These are phyloP conservation scores for Ustilago nuda DNA, from an alignment of 1,284 basidiomycete species.

Conservation along the genomic window DNA sequence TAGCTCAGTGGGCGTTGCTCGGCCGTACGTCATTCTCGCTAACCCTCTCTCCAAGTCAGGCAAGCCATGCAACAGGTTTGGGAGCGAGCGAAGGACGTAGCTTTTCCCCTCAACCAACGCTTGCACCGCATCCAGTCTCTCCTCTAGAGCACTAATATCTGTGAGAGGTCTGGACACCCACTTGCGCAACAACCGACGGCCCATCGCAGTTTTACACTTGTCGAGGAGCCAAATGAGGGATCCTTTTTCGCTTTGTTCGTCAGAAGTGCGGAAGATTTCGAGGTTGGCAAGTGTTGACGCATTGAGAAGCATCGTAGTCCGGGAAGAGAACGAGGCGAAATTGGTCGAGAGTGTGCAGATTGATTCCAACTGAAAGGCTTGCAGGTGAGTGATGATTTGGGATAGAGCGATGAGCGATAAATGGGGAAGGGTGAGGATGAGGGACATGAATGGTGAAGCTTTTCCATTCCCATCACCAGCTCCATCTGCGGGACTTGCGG, in stretches of 20 bases:
- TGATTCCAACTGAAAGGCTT: constrained; percentile 77
- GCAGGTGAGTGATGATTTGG: constrained; percentile 81
- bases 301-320: constrained; percentile 87
- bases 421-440: constrained; percentile 63
- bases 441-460: constrained; percentile 17
- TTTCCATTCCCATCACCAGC: not conserved
- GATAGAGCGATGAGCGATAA: constrained; percentile 80
- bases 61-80: constrained; percentile 74
- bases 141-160: constrained; percentile 76
- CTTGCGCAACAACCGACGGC: constrained; percentile 81
- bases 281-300: constrained; percentile 88
- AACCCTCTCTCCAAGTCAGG: constrained; percentile 91
- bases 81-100: constrained; percentile 75
- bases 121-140: constrained; percentile 84
- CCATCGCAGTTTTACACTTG: constrained; percentile 85
- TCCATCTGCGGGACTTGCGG: not conserved
- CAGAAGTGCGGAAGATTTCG: constrained; percentile 71
- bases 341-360: constrained; percentile 70
- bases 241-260: constrained; percentile 77
- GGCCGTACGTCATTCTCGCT: constrained; percentile 88
- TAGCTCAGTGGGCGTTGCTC: constrained; percentile 84
- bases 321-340: constrained; percentile 76
- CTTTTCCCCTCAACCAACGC: constrained; percentile 76
- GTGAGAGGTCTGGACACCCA: constrained; percentile 90
- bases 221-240: constrained; percentile 88